Percentiles rank a stretch among this genome's conserved stretches.
Conservation (phyloP, 768 basidiomycete species). For the Hemileccinum impolitum region DNA sequence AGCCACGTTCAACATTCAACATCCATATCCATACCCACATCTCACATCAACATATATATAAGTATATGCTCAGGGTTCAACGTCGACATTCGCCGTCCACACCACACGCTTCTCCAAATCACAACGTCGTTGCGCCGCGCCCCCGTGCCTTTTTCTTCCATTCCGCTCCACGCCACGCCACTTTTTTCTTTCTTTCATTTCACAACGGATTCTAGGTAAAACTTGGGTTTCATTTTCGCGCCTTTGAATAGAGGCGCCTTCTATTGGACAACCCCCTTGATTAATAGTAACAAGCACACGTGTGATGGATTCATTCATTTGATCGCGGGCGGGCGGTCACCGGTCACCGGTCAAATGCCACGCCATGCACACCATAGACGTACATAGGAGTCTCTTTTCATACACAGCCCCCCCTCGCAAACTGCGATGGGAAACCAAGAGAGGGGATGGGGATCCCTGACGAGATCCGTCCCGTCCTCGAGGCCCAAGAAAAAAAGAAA, state of each 20-base stretch:
- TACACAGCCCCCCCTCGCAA: neutral
- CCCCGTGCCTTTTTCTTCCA: constrained; percentile 2
- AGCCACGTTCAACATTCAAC: neutral
- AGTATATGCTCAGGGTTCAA: too few species aligned
- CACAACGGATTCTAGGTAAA: neutral
- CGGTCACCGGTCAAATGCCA: neutral
- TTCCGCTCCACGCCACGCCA: constrained; percentile 5
- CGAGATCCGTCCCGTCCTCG: constrained; percentile 3
- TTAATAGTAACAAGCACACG: neutral
- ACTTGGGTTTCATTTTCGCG: constrained; percentile 1
- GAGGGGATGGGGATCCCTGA: neutral
- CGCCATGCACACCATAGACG: neutral
- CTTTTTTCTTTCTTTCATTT: constrained; percentile 8
- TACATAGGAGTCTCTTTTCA: neutral
- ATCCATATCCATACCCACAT: neutral
- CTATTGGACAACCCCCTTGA: neutral
- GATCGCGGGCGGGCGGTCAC: neutral
- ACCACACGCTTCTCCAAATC: neutral
- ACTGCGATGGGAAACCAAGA: too few species aligned
- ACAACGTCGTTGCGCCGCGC: too few species aligned
- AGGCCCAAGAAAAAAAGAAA: neutral
- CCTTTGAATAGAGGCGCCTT: neutral
- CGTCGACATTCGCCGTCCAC: neutral
- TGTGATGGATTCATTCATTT: neutral
- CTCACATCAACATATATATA: too few species aligned